Evolutionary conservation across 805 yeast species (phyloP).

Genomic region (Kuraishia hungarica): DNA sequence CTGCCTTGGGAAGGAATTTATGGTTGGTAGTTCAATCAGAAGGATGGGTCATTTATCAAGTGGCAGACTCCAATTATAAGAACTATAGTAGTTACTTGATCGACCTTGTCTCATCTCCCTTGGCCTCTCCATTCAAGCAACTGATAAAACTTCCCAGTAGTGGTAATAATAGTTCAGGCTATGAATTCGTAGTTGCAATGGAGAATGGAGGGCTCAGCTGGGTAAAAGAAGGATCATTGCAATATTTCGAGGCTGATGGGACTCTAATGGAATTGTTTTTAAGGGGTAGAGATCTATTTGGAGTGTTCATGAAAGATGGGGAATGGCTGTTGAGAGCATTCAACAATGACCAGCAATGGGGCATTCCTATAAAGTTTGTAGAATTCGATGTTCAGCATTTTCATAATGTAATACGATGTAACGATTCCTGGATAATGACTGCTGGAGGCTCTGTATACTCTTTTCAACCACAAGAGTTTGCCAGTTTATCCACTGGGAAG

Average conservation of each 20-base stretch:
- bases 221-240: not conserved
- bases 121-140: conserved; percentile 6
- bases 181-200: not conserved
- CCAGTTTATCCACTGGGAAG: not conserved
- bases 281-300: not conserved
- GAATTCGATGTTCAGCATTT: not conserved
- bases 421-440: not conserved
- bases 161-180: not conserved
- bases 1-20: conserved; percentile 3
- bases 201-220: not conserved
- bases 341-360: not conserved
- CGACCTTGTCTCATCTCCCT: conserved; percentile 16
- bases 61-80: conserved; percentile 1
- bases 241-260: not conserved
- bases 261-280: not conserved
- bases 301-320: not conserved
- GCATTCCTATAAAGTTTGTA: not conserved
- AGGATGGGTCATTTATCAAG: conserved; percentile 21
- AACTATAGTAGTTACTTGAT: conserved; percentile 2
- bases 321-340: not conserved
- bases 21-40: conserved; percentile 18
- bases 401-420: not conserved
- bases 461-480: not conserved
- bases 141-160: not conserved
- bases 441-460: not conserved